Evolutionary conservation across 2,329 filamentous ascomycete species (phyloP).

Genomic region (Verticillium longisporum): DNA sequence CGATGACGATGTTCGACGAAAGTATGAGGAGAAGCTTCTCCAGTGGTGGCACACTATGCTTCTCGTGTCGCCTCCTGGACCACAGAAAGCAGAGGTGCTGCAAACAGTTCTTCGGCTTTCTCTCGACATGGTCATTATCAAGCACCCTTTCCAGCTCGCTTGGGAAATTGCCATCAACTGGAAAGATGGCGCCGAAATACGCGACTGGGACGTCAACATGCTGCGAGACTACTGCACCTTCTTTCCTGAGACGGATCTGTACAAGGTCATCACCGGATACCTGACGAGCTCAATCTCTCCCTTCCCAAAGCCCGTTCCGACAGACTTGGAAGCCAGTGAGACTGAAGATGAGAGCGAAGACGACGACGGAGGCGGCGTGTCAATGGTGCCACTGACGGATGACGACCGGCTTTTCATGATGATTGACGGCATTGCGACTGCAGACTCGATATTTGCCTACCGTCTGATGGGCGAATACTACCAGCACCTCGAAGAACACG

Average conservation of each 20-base stretch:
- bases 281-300: slow-evolving; percentile 79
- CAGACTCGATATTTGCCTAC: slow-evolving; percentile 73
- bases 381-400: slow-evolving; percentile 54
- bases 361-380: slow-evolving; percentile 49
- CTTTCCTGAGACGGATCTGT: slow-evolving; percentile 78
- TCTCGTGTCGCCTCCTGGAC: slow-evolving; percentile 55
- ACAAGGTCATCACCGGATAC: slow-evolving; percentile 75
- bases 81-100: slow-evolving; percentile 63
- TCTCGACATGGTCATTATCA: slow-evolving; percentile 92
- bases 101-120: slow-evolving; percentile 70
- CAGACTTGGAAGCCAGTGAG: slow-evolving; percentile 15
- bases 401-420: slow-evolving; percentile 80
- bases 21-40: slow-evolving; percentile 86
- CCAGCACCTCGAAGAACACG: slow-evolving; percentile 75
- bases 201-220: slow-evolving; percentile 72
- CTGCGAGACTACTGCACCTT: slow-evolving; percentile 73
- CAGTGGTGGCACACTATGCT: slow-evolving; percentile 75
- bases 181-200: slow-evolving; percentile 68
- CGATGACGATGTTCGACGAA: slow-evolving; percentile 77
- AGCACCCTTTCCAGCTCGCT: slow-evolving; percentile 80
- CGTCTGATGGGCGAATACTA: slow-evolving; percentile 80
- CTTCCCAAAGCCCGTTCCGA: slow-evolving; percentile 47
- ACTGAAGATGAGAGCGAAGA: slow-evolving; percentile 49
- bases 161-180: slow-evolving; percentile 92
- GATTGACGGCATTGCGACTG: slow-evolving; percentile 61